Evolutionary conservation across 2,329 filamentous ascomycete genomes (phyloP).

Genomic region (Seiridium unicorne): DNA sequence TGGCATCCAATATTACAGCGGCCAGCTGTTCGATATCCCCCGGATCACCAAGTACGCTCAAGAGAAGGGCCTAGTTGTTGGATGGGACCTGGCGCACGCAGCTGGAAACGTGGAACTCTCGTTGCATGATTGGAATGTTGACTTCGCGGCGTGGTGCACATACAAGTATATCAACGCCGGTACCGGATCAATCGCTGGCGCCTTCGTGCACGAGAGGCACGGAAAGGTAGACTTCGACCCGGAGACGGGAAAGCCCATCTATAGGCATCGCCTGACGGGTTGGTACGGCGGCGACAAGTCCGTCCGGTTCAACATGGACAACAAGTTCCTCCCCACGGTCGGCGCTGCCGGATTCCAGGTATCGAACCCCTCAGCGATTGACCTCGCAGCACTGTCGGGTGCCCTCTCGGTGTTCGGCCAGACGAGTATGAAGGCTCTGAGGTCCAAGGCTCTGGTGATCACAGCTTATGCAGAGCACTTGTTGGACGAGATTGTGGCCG

Average conservation of each 20-base stretch:
- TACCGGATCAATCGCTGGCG: constrained; percentile 75
- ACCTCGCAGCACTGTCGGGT: constrained; percentile 72
- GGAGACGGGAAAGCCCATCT: constrained; percentile 43
- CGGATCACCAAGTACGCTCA: constrained; percentile 77
- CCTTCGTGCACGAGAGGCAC: constrained; percentile 78
- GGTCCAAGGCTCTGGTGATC: constrained; percentile 68
- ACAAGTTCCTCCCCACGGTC: constrained; percentile 71
- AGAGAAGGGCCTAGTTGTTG: constrained; percentile 67
- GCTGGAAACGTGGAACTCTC: constrained; percentile 77
- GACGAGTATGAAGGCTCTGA: constrained; percentile 66
- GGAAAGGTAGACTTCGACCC: constrained; percentile 51
- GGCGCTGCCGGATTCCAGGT: constrained; percentile 82
- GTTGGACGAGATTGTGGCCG: constrained; percentile 44
- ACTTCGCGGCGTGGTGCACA: constrained; percentile 90
- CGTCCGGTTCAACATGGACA: constrained; percentile 80
- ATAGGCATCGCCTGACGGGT: constrained; percentile 68
- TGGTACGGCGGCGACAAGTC: constrained; percentile 86
- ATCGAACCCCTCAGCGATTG: constrained; percentile 79
- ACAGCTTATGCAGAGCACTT: constrained; percentile 76
- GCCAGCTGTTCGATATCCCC: constrained; percentile 81
- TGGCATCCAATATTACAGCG: constrained; percentile 89
- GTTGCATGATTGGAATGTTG: constrained; percentile 86
- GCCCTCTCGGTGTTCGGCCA: constrained; percentile 72
- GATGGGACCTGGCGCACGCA: constrained; percentile 88
- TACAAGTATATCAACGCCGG: constrained; percentile 94